Percentiles rank a stretch among this genome's conserved stretches.
Evolutionary conservation across 495 filamentous ascomycete species (phyloP).

Genomic region (Penicillium canescens): DNA sequence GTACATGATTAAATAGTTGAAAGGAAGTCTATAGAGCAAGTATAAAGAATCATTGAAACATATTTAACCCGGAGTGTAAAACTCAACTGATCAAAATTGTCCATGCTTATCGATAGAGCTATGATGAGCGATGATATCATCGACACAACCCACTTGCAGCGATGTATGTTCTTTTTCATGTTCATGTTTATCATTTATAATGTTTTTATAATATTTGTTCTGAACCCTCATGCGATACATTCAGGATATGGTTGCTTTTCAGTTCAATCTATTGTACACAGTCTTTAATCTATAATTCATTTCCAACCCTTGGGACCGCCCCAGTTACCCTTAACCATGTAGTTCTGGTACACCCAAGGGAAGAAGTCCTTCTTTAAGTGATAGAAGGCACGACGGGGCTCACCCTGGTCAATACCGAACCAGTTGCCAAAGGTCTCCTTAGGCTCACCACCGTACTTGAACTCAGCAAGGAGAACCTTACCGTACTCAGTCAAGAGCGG

Average conservation of each 20-base stretch:
- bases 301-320: conserved; percentile 58
- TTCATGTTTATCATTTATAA: too few relatives aligned
- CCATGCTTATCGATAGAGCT: neutral
- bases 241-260: neutral
- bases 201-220: neutral
- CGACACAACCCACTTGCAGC: neutral
- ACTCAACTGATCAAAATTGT: neutral
- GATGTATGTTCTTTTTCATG: too few relatives aligned
- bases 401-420: conserved; percentile 59
- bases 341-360: conserved; percentile 62
- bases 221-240: neutral
- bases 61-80: neutral
- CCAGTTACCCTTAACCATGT: conserved; percentile 64
- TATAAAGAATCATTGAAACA: neutral
- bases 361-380: conserved; percentile 74
- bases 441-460: conserved; percentile 70
- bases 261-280: too few relatives aligned
- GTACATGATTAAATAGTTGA: conserved; percentile 21
- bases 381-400: conserved; percentile 57
- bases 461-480: conserved; percentile 69
- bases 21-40: neutral
- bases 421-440: conserved; percentile 65
- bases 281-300: too few relatives aligned
- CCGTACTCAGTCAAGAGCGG: conserved; percentile 65
- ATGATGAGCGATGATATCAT: conserved; percentile 9